Conservation (phyloP, 108 stramenopile species). For the Mayamaea pseudoterrestris region DNA sequence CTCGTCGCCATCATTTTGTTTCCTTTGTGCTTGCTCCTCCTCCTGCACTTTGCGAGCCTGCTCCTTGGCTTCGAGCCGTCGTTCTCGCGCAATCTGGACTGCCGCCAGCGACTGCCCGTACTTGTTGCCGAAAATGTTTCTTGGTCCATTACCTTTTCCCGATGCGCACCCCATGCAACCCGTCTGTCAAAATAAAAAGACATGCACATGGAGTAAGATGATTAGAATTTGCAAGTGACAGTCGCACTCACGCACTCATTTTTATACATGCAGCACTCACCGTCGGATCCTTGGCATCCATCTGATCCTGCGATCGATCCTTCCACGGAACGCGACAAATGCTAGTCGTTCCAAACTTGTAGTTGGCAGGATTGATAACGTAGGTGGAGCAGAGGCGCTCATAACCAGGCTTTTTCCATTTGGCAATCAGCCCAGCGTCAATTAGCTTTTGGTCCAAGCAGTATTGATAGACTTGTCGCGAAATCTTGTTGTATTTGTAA, state of each 20-base stretch:
- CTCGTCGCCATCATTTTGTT: slow-evolving; percentile 6
- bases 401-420: slow-evolving; percentile 99
- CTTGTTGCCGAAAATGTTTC: slow-evolving; percentile 99
- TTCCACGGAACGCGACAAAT: slow-evolving; percentile 90
- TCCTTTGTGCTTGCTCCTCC: slow-evolving; percentile 2
- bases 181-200: too few relatives aligned
- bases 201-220: not conserved
- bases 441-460: slow-evolving; percentile 94
- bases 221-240: not conserved
- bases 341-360: slow-evolving; percentile 96
- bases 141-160: slow-evolving; percentile 75
- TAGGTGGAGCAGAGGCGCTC: slow-evolving; percentile 97
- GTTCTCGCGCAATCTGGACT: slow-evolving; percentile 89
- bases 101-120: slow-evolving; percentile 98
- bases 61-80: slow-evolving; percentile 40
- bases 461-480: slow-evolving; percentile 90
- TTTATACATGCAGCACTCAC: slow-evolving; percentile 2
- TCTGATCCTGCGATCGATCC: slow-evolving; percentile 56
- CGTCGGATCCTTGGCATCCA: slow-evolving; percentile 75
- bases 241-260: not conserved
- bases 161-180: slow-evolving; percentile 98
- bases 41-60: slow-evolving; percentile 11
- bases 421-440: slow-evolving; percentile 95
- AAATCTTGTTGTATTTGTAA: slow-evolving; percentile 87
- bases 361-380: slow-evolving; percentile 97